A percentile compares a stretch with the other conserved stretches of the same genome.
Conservation (phyloP, 768 basidiomycete genomes). For the Auriscalpium vulgare region DNA sequence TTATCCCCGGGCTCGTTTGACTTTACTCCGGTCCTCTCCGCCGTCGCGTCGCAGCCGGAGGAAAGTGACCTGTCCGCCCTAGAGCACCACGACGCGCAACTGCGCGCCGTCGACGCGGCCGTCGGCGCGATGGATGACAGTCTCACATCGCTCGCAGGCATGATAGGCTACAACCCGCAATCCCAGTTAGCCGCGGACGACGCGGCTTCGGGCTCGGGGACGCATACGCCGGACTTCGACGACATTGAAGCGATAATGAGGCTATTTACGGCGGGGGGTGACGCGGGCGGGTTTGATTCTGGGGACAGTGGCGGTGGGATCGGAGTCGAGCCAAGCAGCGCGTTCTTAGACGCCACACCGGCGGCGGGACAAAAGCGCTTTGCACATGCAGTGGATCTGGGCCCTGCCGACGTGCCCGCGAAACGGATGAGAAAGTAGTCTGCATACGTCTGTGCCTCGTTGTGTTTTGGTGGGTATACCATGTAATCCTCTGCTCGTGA, state of each 20-base stretch:
- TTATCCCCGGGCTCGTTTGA: neutral
- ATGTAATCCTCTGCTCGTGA: no score
- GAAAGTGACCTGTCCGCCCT: slow-evolving; percentile 22
- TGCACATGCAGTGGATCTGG: no score
- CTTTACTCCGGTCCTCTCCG: neutral
- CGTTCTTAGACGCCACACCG: neutral
- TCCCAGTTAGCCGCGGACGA: slow-evolving; percentile 16
- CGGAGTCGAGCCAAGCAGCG: no score
- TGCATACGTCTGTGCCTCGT: no score
- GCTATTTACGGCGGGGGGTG: neutral
- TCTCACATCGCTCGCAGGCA: slow-evolving; percentile 65
- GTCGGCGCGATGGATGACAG: slow-evolving; percentile 62
- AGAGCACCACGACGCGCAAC: slow-evolving; percentile 30
- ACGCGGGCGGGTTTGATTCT: neutral
- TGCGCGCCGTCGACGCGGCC: slow-evolving; percentile 64
- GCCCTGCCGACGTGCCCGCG: no score
- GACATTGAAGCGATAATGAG: slow-evolving; percentile 11
- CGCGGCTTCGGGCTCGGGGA: neutral
- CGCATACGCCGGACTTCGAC: neutral
- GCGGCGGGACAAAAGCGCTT: no score
- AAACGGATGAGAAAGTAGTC: no score
- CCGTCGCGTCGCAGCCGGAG: slow-evolving; percentile 24
- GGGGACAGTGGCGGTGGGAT: neutral
- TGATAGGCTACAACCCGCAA: slow-evolving; percentile 55
- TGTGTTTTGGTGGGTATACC: no score